Evolutionary conservation across 1,139 yeast genomes (phyloP).

Genomic region (Yamadazyma kanchanaburiensis): DNA sequence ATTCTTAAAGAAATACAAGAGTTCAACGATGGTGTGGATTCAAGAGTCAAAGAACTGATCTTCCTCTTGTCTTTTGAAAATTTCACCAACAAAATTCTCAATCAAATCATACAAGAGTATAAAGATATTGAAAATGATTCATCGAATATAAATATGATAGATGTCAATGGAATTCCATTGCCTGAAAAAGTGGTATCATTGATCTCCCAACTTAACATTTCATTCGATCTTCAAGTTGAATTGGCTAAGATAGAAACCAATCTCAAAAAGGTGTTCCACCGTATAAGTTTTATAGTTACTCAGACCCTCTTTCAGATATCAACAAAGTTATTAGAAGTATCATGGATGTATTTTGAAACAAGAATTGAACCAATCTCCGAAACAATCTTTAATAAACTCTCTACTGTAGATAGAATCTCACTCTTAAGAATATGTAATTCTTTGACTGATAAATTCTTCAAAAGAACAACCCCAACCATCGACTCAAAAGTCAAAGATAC

Average conservation of each 20-base stretch:
- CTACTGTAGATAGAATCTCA: constrained; percentile 36
- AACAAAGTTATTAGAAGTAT: constrained; percentile 6
- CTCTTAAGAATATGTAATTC: constrained; percentile 38
- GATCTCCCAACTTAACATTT: constrained; percentile 2
- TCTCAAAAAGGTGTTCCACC: constrained; percentile 7
- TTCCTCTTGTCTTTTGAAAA: constrained; percentile 4
- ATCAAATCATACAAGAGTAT: constrained; percentile 2
- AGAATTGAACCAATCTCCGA: constrained; percentile 19
- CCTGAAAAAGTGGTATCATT: neutral
- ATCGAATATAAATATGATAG: neutral
- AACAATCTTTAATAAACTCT: constrained; percentile 24
- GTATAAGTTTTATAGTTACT: constrained; percentile 4
- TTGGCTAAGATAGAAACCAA: constrained; percentile 1
- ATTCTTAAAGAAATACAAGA: too few relatives aligned
- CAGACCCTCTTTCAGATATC: constrained; percentile 6
- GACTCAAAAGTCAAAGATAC: constrained; percentile 37
- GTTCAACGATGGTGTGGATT: constrained; percentile 5
- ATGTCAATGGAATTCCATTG: constrained; percentile 1
- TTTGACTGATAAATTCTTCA: constrained; percentile 29
- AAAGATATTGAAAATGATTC: neutral
- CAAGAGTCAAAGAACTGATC: constrained; percentile 4
- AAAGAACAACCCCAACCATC: constrained; percentile 16
- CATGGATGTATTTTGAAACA: constrained; percentile 39
- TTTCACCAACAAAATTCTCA: constrained; percentile 1
- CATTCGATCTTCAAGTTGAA: constrained; percentile 5